phyloP scores from a whole-genome alignment of 2,329 filamentous ascomycete species.

The Aspergillus sp. region DNA sequence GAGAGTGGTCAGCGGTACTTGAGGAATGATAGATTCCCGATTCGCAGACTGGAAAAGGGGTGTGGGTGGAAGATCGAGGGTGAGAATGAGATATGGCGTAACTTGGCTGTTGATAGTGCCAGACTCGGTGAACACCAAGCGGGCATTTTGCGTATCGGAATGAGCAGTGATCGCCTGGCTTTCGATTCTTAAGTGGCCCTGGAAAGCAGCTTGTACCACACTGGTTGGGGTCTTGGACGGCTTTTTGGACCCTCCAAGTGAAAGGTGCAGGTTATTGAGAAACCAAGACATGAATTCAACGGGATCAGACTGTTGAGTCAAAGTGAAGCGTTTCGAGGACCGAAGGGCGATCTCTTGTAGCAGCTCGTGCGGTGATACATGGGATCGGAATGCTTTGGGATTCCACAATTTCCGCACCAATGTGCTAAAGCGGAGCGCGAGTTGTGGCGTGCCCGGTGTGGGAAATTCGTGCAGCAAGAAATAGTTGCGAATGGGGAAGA shows the following conservation, averaged over 20 bases:
- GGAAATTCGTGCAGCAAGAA: conserved; percentile 83
- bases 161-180: conserved; percentile 91
- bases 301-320: conserved; percentile 89
- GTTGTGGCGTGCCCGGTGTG: conserved; percentile 63
- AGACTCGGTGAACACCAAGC: conserved; percentile 89
- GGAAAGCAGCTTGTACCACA: conserved; percentile 89
- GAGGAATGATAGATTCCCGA: conserved; percentile 91
- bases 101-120: conserved; percentile 74
- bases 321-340: conserved; percentile 87
- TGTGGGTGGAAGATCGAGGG: conserved; percentile 85
- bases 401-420: conserved; percentile 98
- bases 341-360: conserved; percentile 89
- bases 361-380: conserved; percentile 95
- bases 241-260: conserved; percentile 85
- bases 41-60: conserved; percentile 95
- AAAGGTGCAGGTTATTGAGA: conserved; percentile 89
- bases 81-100: conserved; percentile 84
- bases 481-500: conserved; percentile 84
- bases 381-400: conserved; percentile 88
- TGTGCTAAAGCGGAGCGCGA: conserved; percentile 83
- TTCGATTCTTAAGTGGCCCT: conserved; percentile 87
- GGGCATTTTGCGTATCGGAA: conserved; percentile 75
- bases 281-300: conserved; percentile 98
- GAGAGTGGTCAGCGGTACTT: conserved; percentile 71
- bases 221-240: conserved; percentile 65